phyloP scores from a whole-genome alignment of 1,139 yeast genomes.

The Saccharomyces hybrid region DNA sequence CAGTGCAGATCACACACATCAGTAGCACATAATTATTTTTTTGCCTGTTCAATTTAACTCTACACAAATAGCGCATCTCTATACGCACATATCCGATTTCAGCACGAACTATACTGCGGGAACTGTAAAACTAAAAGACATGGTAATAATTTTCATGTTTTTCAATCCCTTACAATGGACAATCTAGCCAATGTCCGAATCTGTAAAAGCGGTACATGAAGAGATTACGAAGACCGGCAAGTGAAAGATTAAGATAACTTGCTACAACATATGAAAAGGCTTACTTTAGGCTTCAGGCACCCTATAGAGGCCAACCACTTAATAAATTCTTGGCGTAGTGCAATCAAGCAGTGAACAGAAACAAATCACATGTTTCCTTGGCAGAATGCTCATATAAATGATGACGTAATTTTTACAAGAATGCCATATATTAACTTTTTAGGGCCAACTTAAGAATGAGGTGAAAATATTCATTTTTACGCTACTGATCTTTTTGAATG shows the following conservation, averaged over 20 bases:
- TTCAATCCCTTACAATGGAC: too few species aligned
- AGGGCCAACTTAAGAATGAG: too few species aligned
- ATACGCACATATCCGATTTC: not conserved
- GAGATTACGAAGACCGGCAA: not conserved
- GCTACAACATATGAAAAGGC: not conserved
- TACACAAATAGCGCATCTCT: not conserved
- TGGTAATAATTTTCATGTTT: too few species aligned
- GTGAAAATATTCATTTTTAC: too few species aligned
- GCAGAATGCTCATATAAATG: too few species aligned
- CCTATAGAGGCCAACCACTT: not conserved
- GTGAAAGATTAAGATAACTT: not conserved
- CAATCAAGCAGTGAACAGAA: not conserved
- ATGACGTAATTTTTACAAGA: not conserved
- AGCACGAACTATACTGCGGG: not conserved
- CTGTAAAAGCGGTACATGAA: not conserved
- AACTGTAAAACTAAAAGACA: not conserved
- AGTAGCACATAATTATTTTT: not conserved
- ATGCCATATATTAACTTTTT: not conserved
- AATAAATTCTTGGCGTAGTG: not conserved
- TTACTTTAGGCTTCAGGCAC: not conserved
- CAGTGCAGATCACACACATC: not conserved
- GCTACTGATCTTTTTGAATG: too few species aligned
- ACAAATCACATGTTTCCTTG: not conserved
- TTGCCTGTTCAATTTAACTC: not conserved
- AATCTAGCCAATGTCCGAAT: too few species aligned